Evolutionary conservation across 129 eudicot species (phyloP).

Genomic region (Artemisia argyi): DNA sequence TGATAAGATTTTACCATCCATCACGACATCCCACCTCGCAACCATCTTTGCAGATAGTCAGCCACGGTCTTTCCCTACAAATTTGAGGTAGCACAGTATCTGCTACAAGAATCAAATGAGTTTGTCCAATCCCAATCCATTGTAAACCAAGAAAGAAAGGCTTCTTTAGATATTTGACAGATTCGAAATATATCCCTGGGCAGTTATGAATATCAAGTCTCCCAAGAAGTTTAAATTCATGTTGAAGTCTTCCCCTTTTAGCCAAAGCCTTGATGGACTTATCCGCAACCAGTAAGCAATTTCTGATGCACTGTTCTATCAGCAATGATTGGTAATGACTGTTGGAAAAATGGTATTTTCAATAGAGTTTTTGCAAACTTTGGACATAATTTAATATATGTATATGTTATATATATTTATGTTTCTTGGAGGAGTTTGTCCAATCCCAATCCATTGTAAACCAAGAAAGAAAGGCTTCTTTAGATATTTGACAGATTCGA

Average conservation of each 20-base stretch:
- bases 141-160: slow-evolving; percentile 52
- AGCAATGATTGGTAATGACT: too few relatives aligned
- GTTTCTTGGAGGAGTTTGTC: too few relatives aligned
- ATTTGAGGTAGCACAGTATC: slow-evolving; percentile 17
- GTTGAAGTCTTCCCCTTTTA: slow-evolving; percentile 23
- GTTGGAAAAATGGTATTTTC: too few relatives aligned
- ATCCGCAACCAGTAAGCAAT: slow-evolving; percentile 58
- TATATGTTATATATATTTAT: too few relatives aligned
- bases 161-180: slow-evolving; percentile 35
- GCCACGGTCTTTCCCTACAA: slow-evolving; percentile 40
- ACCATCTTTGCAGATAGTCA: slow-evolving; percentile 52
- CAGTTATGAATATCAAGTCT: slow-evolving; percentile 55
- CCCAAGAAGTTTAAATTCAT: slow-evolving; percentile 25
- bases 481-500: slow-evolving; percentile 23
- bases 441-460: slow-evolving; percentile 67
- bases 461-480: slow-evolving; percentile 53
- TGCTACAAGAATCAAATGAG: slow-evolving; percentile 28
- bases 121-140: slow-evolving; percentile 66
- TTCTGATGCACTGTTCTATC: slow-evolving; percentile 55
- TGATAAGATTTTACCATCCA: slow-evolving; percentile 50
- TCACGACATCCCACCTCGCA: slow-evolving; percentile 79
- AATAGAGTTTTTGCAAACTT: too few relatives aligned
- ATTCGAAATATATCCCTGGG: slow-evolving; percentile 28
- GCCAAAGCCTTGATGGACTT: slow-evolving; percentile 44
- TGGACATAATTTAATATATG: too few relatives aligned